A percentile compares a stretch with the other conserved stretches of the same genome.
phyloP scores from a whole-genome alignment of 1,284 basidiomycete species.

The Cutaneotrichosporon cutaneum region DNA sequence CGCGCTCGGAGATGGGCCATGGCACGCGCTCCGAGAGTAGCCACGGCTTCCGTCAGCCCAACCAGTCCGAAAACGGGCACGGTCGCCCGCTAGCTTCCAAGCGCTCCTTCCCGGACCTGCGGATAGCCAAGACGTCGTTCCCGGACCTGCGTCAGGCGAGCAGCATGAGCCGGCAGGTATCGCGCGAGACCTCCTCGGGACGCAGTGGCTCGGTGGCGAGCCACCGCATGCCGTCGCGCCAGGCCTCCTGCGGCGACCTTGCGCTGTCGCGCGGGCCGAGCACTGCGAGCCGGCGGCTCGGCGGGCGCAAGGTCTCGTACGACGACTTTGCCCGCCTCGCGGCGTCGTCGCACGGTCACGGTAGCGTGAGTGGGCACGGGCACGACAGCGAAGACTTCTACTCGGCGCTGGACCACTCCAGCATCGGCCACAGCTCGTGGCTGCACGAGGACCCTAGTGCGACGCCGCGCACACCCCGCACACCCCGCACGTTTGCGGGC shows the following conservation, averaged over 20 bases:
- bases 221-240: background rate
- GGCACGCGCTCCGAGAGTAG: background rate
- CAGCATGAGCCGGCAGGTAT: background rate
- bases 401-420: constrained; percentile 8
- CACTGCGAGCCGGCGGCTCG: background rate
- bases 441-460: constrained; percentile 8
- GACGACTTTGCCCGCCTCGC: constrained; percentile 6
- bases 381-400: constrained; percentile 9
- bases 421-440: constrained; percentile 9
- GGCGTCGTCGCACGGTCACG: constrained; percentile 3
- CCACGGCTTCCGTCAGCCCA: background rate
- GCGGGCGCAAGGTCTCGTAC: background rate
- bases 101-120: background rate
- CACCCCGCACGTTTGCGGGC: constrained; percentile 6
- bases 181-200: background rate
- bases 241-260: background rate
- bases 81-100: background rate
- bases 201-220: background rate
- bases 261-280: background rate
- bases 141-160: background rate
- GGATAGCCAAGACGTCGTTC: background rate
- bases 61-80: background rate
- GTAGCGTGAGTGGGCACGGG: constrained; percentile 4
- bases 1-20: background rate
- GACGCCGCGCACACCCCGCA: constrained; percentile 1